phyloP scores from a whole-genome alignment of 2,329 filamentous ascomycete genomes.

The Neopestalotiopsis sp. region DNA sequence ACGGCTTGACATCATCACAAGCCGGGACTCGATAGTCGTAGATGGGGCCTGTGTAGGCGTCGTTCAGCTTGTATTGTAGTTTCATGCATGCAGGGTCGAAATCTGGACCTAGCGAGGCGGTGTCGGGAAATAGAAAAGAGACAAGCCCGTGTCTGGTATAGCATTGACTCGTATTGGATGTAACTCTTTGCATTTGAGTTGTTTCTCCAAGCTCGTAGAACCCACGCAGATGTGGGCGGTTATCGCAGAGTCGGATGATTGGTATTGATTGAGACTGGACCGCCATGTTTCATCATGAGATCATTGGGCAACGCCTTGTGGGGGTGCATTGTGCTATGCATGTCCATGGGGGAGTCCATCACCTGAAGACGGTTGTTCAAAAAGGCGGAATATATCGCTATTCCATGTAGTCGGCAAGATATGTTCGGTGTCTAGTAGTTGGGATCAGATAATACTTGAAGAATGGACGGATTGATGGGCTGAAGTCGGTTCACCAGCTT shows the following conservation, averaged over 20 bases:
- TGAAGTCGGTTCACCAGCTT: neutral
- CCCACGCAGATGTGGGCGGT: neutral
- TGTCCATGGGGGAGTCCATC: neutral
- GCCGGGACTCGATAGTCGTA: slow-evolving; percentile 3
- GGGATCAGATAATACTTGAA: neutral
- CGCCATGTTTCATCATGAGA: slow-evolving; percentile 4
- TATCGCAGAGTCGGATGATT: neutral
- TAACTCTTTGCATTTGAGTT: neutral
- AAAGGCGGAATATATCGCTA: neutral
- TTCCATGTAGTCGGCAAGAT: neutral
- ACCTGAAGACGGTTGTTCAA: neutral
- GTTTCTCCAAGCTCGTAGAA: neutral
- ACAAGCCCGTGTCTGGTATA: neutral
- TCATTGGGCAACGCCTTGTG: neutral
- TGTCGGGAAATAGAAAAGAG: neutral
- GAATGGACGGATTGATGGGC: neutral
- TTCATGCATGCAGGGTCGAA: slow-evolving; percentile 1
- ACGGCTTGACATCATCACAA: slow-evolving; percentile 5
- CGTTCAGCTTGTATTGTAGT: neutral
- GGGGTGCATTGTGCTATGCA: neutral
- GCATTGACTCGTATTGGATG: neutral
- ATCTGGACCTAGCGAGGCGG: slow-evolving; percentile 9
- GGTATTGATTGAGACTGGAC: slow-evolving; percentile 2
- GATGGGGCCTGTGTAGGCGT: neutral
- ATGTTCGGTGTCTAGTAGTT: neutral